Evolutionary conservation across 805 yeast genomes (phyloP).

Genomic region (Kluyveromyces aestuarii): DNA sequence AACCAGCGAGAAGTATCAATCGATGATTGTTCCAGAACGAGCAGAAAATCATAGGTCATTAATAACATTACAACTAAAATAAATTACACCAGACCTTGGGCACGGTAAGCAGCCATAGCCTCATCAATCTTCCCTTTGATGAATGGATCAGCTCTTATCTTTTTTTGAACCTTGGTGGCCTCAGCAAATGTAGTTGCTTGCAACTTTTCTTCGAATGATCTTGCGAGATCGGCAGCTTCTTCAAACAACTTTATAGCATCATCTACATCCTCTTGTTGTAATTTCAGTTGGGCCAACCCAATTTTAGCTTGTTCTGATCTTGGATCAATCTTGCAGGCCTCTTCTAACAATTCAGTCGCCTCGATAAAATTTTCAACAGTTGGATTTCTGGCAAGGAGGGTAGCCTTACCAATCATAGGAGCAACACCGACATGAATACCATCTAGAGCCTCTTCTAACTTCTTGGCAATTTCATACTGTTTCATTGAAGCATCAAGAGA

Average conservation of each 20-base stretch:
- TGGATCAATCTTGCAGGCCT: slow-evolving; percentile 79
- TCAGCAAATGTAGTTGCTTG: slow-evolving; percentile 89
- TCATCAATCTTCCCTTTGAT: slow-evolving; percentile 56
- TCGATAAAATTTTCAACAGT: slow-evolving; percentile 36
- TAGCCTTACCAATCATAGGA: slow-evolving; percentile 85
- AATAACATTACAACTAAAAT: not conserved
- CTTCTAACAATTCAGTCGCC: slow-evolving; percentile 56
- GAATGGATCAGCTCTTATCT: slow-evolving; percentile 61
- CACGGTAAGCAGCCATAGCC: slow-evolving; percentile 36
- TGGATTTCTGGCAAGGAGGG: slow-evolving; percentile 50
- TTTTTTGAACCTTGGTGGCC: slow-evolving; percentile 84
- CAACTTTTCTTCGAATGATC: slow-evolving; percentile 77
- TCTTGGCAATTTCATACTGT: slow-evolving; percentile 79
- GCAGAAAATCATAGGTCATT: not conserved
- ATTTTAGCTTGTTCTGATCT: slow-evolving; percentile 82
- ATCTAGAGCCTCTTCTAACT: slow-evolving; percentile 64
- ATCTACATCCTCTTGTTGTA: slow-evolving; percentile 73
- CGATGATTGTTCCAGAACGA: not conserved
- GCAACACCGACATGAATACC: slow-evolving; percentile 75
- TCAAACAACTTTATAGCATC: slow-evolving; percentile 78
- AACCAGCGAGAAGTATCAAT: not conserved
- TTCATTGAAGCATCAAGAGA: slow-evolving; percentile 62
- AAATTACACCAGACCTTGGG: slow-evolving; percentile 22
- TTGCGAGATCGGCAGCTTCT: slow-evolving; percentile 71
- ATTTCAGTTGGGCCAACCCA: slow-evolving; percentile 83